Conservation (phyloP, 805 yeast species). For the Candida ficus region DNA sequence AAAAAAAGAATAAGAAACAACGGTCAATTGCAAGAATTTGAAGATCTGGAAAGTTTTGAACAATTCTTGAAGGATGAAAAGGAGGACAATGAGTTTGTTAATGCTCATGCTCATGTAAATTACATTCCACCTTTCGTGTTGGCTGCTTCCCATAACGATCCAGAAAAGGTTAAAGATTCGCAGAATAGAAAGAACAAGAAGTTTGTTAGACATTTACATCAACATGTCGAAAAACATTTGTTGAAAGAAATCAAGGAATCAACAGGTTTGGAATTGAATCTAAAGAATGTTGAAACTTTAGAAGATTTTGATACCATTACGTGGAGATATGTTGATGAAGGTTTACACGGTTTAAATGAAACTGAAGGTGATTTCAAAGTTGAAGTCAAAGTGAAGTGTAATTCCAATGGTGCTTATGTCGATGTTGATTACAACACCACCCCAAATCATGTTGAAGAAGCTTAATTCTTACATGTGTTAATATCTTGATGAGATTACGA, state of each 20-base stretch:
- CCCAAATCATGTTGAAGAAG: slow-evolving; percentile 9
- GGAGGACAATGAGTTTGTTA: slow-evolving; percentile 71
- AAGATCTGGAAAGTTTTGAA: slow-evolving; percentile 58
- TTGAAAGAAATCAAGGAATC: slow-evolving; percentile 59
- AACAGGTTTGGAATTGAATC: slow-evolving; percentile 50
- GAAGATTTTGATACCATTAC: slow-evolving; percentile 43
- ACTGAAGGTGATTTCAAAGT: slow-evolving; percentile 57
- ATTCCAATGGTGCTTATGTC: slow-evolving; percentile 61
- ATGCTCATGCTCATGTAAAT: slow-evolving; percentile 58
- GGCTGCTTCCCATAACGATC: slow-evolving; percentile 60
- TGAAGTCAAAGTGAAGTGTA: slow-evolving; percentile 58
- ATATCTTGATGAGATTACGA: neutral
- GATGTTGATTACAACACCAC: slow-evolving; percentile 59
- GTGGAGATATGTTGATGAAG: slow-evolving; percentile 59
- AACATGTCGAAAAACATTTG: slow-evolving; percentile 68
- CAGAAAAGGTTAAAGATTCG: slow-evolving; percentile 66
- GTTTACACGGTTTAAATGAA: slow-evolving; percentile 38
- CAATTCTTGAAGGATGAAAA: slow-evolving; percentile 63
- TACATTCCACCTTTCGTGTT: slow-evolving; percentile 73
- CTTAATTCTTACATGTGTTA: neutral
- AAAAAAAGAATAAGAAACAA: slow-evolving; percentile 17
- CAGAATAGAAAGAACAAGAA: slow-evolving; percentile 68
- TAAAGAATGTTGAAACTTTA: slow-evolving; percentile 44
- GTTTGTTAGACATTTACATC: slow-evolving; percentile 68
- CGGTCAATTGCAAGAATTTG: slow-evolving; percentile 40